Conservation (phyloP, 2,329 filamentous ascomycete species). For the Fusarium decemcellulare region DNA sequence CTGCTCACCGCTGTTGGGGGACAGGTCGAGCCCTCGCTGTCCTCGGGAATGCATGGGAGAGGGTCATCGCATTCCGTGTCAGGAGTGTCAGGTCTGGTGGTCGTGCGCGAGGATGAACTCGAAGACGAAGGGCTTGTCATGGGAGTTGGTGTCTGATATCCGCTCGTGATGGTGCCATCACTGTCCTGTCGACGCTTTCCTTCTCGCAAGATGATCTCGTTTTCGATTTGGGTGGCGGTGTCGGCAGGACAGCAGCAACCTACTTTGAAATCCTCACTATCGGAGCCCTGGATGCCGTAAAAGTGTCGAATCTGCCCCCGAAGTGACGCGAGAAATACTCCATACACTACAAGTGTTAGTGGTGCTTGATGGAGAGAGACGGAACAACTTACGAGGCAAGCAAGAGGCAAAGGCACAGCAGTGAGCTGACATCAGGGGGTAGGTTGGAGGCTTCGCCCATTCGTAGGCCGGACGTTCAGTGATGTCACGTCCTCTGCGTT, state of each 20-base stretch:
- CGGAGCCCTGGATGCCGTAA: conserved; percentile 51
- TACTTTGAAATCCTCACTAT: conserved; percentile 40
- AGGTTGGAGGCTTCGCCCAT: background rate
- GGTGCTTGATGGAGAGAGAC: background rate
- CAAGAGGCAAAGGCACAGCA: conserved; percentile 31
- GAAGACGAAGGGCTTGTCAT: conserved; percentile 40
- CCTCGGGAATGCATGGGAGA: conserved; percentile 39
- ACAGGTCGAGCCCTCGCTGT: conserved; percentile 17
- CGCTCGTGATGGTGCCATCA: conserved; percentile 8
- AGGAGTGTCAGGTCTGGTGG: conserved; percentile 11
- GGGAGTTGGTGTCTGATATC: conserved; percentile 39
- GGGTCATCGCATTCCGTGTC: conserved; percentile 2
- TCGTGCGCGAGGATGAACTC: conserved; percentile 8
- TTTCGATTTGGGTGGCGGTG: conserved; percentile 48
- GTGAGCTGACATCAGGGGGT: background rate
- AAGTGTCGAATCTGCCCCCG: conserved; percentile 50
- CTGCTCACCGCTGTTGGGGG: background rate
- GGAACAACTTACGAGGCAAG: conserved; percentile 45
- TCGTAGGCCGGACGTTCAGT: background rate
- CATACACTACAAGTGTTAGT: conserved; percentile 47
- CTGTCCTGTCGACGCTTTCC: conserved; percentile 25
- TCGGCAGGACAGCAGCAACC: conserved; percentile 48
- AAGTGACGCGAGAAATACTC: conserved; percentile 45
- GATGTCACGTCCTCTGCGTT: conserved; percentile 4
- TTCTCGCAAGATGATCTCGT: conserved; percentile 52